phyloP scores from a whole-genome alignment of 306 rosid genomes.

The Rosa lucieae region DNA sequence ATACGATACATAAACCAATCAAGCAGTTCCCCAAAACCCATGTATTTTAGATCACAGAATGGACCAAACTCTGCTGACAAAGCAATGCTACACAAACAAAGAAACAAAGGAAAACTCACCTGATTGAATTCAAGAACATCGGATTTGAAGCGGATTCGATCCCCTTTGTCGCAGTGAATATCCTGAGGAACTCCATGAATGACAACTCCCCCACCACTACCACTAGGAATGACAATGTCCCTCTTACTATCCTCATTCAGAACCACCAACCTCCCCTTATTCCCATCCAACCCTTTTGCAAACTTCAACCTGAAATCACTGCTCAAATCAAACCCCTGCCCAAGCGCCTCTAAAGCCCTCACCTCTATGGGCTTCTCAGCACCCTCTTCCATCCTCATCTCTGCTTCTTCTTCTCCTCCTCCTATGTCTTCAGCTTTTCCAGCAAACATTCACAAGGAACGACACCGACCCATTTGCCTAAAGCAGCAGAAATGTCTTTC shows the following conservation, averaged over 20 bases:
- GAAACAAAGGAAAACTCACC: slow-evolving; percentile 29
- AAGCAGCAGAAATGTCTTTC: neutral
- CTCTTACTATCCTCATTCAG: slow-evolving; percentile 61
- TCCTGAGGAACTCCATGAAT: slow-evolving; percentile 74
- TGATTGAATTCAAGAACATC: slow-evolving; percentile 91
- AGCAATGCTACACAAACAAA: neutral
- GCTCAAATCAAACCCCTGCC: slow-evolving; percentile 85
- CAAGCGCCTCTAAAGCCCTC: slow-evolving; percentile 74
- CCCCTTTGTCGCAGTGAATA: slow-evolving; percentile 90
- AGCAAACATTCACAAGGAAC: neutral
- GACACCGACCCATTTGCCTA: neutral
- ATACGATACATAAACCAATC: neutral
- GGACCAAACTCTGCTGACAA: neutral
- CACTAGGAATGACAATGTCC: slow-evolving; percentile 69
- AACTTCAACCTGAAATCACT: slow-evolving; percentile 82
- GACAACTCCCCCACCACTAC: slow-evolving; percentile 47
- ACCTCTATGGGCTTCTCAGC: slow-evolving; percentile 42
- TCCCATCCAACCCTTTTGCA: slow-evolving; percentile 54
- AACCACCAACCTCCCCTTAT: slow-evolving; percentile 59
- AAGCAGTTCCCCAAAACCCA: neutral
- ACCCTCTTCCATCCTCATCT: slow-evolving; percentile 35
- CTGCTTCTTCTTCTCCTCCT: neutral
- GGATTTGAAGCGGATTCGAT: slow-evolving; percentile 84
- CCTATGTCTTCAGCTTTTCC: neutral
- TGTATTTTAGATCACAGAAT: neutral